Conservation (phyloP, 352 stramenopile species). For the Phytophthora ohioensis region DNA sequence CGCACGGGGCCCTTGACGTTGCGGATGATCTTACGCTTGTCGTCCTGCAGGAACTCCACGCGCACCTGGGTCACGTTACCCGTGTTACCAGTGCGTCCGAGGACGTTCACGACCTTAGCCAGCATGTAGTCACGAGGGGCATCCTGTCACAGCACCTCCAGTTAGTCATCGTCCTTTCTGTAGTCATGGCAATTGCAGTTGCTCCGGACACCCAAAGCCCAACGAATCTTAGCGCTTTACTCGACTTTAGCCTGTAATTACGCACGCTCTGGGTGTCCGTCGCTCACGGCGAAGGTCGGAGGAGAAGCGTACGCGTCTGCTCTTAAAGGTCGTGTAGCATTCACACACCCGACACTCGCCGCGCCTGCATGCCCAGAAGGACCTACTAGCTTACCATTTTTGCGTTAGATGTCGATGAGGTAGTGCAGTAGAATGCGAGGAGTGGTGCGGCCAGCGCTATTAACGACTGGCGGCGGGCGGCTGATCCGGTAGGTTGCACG, state of each 20-base stretch:
- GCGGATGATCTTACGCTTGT: slow-evolving; percentile 99
- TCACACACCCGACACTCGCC: background rate
- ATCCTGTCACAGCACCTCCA: slow-evolving; percentile 50
- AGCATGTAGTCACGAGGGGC: slow-evolving; percentile 95
- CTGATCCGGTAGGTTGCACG: slow-evolving; percentile 14
- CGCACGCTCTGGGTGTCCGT: slow-evolving; percentile 7
- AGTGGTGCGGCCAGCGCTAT: slow-evolving; percentile 42
- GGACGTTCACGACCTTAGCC: slow-evolving; percentile 98
- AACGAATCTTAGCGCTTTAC: slow-evolving; percentile 10
- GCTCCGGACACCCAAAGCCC: slow-evolving; percentile 6
- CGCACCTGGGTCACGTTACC: slow-evolving; percentile 99
- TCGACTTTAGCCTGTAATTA: slow-evolving; percentile 31
- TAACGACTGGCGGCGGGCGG: slow-evolving; percentile 17
- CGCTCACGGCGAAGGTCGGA: slow-evolving; percentile 6
- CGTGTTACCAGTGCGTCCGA: slow-evolving; percentile 99
- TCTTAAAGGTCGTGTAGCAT: background rate
- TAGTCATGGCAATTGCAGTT: slow-evolving; percentile 3
- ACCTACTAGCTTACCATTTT: slow-evolving; percentile 67
- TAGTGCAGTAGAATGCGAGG: slow-evolving; percentile 75
- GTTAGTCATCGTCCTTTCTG: slow-evolving; percentile 33
- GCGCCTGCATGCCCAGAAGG: background rate
- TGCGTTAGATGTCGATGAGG: slow-evolving; percentile 86
- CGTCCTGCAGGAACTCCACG: slow-evolving; percentile 99
- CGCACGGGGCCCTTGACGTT: slow-evolving; percentile 99
- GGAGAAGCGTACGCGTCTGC: slow-evolving; percentile 14